Conservation (phyloP, 2,329 filamentous ascomycete species). For the Aureobasidium sp. region DNA sequence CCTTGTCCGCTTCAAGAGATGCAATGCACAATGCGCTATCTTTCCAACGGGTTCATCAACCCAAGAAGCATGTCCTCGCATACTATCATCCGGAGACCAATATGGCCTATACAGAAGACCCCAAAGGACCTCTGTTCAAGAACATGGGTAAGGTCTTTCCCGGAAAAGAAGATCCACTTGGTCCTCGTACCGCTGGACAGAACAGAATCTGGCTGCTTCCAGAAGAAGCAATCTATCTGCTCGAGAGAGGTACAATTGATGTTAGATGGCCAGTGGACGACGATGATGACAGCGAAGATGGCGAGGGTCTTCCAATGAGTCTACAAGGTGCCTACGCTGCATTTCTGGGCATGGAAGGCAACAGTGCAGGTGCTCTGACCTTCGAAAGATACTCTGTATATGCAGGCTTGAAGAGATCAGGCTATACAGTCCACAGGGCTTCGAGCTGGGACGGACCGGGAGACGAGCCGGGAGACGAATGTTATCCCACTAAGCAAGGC, state of each 20-base stretch:
- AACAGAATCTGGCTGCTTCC: constrained; percentile 68
- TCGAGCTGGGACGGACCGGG: constrained; percentile 36
- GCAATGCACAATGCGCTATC: constrained; percentile 86
- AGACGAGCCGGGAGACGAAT: constrained; percentile 20
- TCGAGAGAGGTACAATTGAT: constrained; percentile 83
- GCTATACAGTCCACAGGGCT: constrained; percentile 74
- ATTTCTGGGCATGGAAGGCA: constrained; percentile 64
- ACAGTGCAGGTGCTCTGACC: constrained; percentile 43
- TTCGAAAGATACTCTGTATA: constrained; percentile 87
- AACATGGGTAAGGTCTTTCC: constrained; percentile 64
- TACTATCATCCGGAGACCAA: constrained; percentile 64
- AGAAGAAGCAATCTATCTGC: constrained; percentile 82
- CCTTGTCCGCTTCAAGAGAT: constrained; percentile 71
- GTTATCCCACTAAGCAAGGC: constrained; percentile 21
- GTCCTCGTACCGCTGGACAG: constrained; percentile 24
- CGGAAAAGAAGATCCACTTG: constrained; percentile 43
- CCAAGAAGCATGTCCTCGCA: constrained; percentile 59
- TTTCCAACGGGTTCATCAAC: constrained; percentile 67
- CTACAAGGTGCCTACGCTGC: constrained; percentile 84
- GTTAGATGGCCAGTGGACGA: constrained; percentile 64
- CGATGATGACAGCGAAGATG: constrained; percentile 38
- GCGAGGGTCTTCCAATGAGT: constrained; percentile 73
- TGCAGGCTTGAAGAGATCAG: constrained; percentile 70
- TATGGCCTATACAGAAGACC: constrained; percentile 58
- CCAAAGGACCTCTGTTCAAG: constrained; percentile 65